Evolutionary conservation across 257 asterid species (phyloP).

Genomic region (Nicotiana undulata): DNA sequence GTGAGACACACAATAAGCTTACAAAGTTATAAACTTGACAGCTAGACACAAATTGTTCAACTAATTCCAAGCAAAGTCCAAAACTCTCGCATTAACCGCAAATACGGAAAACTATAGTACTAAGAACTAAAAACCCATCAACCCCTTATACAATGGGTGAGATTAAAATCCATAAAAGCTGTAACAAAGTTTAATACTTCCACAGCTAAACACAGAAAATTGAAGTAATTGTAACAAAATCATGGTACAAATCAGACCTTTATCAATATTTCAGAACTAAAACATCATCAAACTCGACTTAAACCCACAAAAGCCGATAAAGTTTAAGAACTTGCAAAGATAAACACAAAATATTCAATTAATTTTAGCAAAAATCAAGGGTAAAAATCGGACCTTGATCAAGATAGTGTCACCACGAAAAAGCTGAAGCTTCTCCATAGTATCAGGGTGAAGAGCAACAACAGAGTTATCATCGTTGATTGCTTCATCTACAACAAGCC

Average conservation of each 20-base stretch:
- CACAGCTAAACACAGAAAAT: not conserved
- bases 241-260: no score
- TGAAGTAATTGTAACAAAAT: not conserved
- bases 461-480: slow-evolving; percentile 27
- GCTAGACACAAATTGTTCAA: no score
- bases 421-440: slow-evolving; percentile 33
- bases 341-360: not conserved
- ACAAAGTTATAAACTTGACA: no score
- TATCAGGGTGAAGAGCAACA: slow-evolving; percentile 27
- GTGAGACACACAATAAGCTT: no score
- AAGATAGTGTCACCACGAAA: slow-evolving; percentile 28
- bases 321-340: not conserved
- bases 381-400: slow-evolving; percentile 15
- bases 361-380: not conserved
- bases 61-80: not conserved
- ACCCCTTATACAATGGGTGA: not conserved
- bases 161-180: not conserved
- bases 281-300: no score
- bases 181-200: not conserved
- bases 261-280: not conserved
- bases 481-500: slow-evolving; percentile 27
- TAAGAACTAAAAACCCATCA: not conserved
- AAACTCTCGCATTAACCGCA: not conserved
- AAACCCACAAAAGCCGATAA: not conserved
- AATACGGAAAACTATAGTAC: not conserved